Evolutionary conservation across 2,329 filamentous ascomycete species (phyloP), one percentile per base, ranked within the genome.

Genomic region (Xylariaceae sp.): DNA sequence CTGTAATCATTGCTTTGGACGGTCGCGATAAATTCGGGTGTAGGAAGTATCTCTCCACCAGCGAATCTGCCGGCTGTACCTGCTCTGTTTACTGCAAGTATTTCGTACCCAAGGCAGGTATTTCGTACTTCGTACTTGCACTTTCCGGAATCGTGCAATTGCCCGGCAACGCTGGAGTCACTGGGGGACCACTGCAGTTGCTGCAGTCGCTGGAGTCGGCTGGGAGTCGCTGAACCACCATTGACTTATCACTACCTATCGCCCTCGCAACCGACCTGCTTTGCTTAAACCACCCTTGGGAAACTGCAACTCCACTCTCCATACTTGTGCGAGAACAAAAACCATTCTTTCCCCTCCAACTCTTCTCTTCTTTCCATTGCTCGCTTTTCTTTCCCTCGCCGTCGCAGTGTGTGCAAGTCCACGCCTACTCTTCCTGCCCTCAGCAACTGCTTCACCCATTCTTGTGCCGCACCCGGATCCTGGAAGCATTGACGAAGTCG

Each of bases 201-300:
- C 23, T 30, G 23, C 23, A 30, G 23, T 30, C 23, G 23, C 23
- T 30, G 23, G 23, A 18, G 17, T 18, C 17, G 17, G 1, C 17
- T 18, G 17, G 17, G 17, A 30, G 23, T 30, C 23, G 23, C 23
- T 30, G 23, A 5, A 30, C 23, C 49, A 41, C 51, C 35, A 45
- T 30, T 9, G 9, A 10, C 37, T 41, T 10, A 41, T 10, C 9
- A 51, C 64, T 61, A 17, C 17, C 17, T 17, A 65, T 67, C 67
- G 66, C 67, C 68, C 68, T 69, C 68, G 64, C 67, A 70, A 69
- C 67, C 61, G 62, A 39, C 44, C 56, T 58, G 47, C 51, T 58
- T 51, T 53, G 55, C 23, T 30, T 30, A 5, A 30, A 30, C 23
- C 23, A 30, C 23, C 55, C 51, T 47, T 30, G 52, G 23, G 35